A percentile compares a stretch with the other conserved stretches of the same genome.
Conservation (phyloP, 768 basidiomycete genomes). For the Boletus coccyginus region DNA sequence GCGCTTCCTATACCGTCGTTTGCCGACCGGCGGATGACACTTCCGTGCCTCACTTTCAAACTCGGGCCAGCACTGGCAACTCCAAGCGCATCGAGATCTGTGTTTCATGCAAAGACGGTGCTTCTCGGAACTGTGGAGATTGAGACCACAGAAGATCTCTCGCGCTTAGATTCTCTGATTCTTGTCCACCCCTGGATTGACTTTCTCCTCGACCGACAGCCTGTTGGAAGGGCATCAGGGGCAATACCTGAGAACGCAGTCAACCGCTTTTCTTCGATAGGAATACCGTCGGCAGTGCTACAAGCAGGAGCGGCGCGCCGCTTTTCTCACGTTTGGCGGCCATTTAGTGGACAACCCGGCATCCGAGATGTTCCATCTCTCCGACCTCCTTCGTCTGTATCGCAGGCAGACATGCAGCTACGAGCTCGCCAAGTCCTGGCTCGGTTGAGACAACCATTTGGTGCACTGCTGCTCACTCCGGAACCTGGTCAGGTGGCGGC, state of each 20-base stretch:
- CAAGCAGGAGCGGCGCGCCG: too few species aligned
- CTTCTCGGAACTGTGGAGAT: neutral
- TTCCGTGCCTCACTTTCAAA: constrained; percentile 7
- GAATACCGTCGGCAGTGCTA: too few species aligned
- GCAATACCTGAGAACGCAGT: neutral
- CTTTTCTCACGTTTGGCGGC: too few species aligned
- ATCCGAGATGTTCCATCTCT: neutral
- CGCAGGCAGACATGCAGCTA: neutral
- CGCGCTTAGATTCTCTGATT: too few species aligned
- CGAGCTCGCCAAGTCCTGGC: neutral
- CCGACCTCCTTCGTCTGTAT: neutral
- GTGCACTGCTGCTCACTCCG: too few species aligned
- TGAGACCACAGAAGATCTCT: neutral
- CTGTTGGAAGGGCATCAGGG: too few species aligned
- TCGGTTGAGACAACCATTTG: too few species aligned
- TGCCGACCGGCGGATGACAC: neutral
- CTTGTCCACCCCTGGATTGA: too few species aligned
- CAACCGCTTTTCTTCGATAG: neutral
- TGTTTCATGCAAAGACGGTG: too few species aligned
- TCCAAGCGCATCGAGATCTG: neutral
- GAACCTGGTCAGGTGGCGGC: too few species aligned
- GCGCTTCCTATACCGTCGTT: neutral
- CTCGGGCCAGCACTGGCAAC: neutral
- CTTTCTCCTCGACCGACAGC: too few species aligned
- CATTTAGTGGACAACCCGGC: too few species aligned